Conservation (phyloP, 805 yeast genomes). For the Myxozyma kluyveri region DNA sequence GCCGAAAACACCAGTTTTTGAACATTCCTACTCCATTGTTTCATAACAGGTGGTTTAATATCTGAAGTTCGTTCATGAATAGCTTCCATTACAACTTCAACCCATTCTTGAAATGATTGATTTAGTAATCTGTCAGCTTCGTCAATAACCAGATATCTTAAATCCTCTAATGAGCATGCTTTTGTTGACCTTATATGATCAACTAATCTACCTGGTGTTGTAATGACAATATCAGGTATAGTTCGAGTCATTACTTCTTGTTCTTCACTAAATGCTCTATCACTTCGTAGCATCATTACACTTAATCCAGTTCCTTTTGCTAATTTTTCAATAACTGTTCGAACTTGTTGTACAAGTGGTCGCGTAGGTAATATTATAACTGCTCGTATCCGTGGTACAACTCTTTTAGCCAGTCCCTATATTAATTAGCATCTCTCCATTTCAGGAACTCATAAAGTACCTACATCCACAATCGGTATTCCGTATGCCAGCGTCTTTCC, state of each 20-base stretch:
- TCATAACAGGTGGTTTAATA: slow-evolving; percentile 10
- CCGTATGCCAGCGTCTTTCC: slow-evolving; percentile 91
- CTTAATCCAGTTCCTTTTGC: slow-evolving; percentile 65
- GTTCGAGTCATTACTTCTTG: slow-evolving; percentile 32
- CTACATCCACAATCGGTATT: slow-evolving; percentile 69
- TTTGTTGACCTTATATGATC: slow-evolving; percentile 92
- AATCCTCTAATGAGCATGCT: slow-evolving; percentile 76
- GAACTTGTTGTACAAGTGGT: slow-evolving; percentile 81
- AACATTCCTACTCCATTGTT: slow-evolving; percentile 28
- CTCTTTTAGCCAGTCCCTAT: slow-evolving; percentile 51
- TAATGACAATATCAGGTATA: slow-evolving; percentile 47
- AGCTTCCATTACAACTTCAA: slow-evolving; percentile 44
- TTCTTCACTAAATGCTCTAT: slow-evolving; percentile 63
- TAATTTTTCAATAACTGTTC: slow-evolving; percentile 56
- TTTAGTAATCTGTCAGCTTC: slow-evolving; percentile 95
- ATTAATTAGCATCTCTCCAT: neutral
- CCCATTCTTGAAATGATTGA: slow-evolving; percentile 94
- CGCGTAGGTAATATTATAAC: slow-evolving; percentile 85
- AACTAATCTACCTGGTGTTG: slow-evolving; percentile 59
- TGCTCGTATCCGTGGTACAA: slow-evolving; percentile 72
- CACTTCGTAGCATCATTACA: slow-evolving; percentile 56
- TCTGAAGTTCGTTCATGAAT: slow-evolving; percentile 25
- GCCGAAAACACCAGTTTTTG: slow-evolving; percentile 84
- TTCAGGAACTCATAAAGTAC: neutral
- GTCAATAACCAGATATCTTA: slow-evolving; percentile 86